phyloP scores from a whole-genome alignment of 495 filamentous ascomycete species.

The Xylaria nigripes region DNA sequence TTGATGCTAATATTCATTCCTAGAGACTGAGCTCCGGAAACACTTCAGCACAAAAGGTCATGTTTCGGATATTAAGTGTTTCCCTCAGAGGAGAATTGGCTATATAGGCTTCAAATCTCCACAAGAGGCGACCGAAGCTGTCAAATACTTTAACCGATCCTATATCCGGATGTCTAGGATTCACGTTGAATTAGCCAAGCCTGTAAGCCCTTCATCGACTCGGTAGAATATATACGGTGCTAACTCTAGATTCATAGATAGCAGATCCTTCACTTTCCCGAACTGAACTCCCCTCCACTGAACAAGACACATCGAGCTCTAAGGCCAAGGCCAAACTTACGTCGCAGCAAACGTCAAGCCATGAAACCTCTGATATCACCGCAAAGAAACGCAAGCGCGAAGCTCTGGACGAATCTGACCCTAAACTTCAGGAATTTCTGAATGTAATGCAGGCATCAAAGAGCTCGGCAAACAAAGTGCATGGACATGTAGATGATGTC shows the following conservation, averaged over 20 bases:
- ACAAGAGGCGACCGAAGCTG: conserved; percentile 69
- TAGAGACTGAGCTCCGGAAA: conserved; percentile 60
- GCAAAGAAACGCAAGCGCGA: conserved; percentile 48
- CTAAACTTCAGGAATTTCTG: conserved; percentile 80
- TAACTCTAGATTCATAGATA: conserved; percentile 19
- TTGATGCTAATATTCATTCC: conserved; percentile 38
- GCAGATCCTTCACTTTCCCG: conserved; percentile 23
- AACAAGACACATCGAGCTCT: conserved; percentile 6
- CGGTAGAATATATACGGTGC: background rate
- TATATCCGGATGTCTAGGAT: conserved; percentile 98
- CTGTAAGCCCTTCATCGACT: conserved; percentile 47
- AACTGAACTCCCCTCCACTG: conserved; percentile 9
- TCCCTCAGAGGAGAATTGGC: conserved; percentile 81
- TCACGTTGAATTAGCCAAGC: conserved; percentile 77
- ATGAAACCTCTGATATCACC: conserved; percentile 12
- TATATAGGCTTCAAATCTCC: conserved; percentile 89
- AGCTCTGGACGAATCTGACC: conserved; percentile 47
- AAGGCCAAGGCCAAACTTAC: conserved; percentile 11
- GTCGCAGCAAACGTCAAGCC: background rate
- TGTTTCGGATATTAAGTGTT: conserved; percentile 85
- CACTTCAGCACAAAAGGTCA: conserved; percentile 71
- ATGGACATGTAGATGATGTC: conserved; percentile 37
- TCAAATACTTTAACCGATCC: conserved; percentile 88
- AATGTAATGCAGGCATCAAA: conserved; percentile 67
- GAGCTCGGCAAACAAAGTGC: conserved; percentile 57